Evolutionary conservation across 305 asterid species (phyloP), one percentile per base, ranked within the genome.

Genomic region (Ajuga reptans): DNA sequence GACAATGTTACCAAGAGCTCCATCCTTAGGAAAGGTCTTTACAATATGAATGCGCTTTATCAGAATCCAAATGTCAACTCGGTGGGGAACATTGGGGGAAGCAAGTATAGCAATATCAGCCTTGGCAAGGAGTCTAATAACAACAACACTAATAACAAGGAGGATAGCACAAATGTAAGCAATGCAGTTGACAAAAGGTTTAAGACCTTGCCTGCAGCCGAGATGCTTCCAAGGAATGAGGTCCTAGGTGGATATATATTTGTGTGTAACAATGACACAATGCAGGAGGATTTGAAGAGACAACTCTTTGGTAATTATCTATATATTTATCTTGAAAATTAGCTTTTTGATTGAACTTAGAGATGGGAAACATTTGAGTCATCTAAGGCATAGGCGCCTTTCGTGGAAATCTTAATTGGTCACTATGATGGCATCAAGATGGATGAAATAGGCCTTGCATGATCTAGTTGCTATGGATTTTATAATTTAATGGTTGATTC

Each of bases 281-380:
- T 93, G 98, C 96, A 88, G 77, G 98, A 93, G 78, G 98, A 93
- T 83, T 65, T 93, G 78, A 93, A 90, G 85, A 78, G 97, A 37
- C 97, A 84, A 12, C 86, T 93, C 12, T 93, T 93, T 73, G 98
- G 98, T 93, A 88, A 79, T 56, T 9, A 9, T 69, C 47, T 60
- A 10, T 16, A 74, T 51, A 27, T 17, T 46, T 24, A 31, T 45
- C 37, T 46, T 33, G 50, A 27, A 45, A 31, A 21, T 15, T 54
- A 47, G 49, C 68, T 61, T 14, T 4, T 27, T 14, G 47, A 17
- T 17, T 59, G 52, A n/a, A 10, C 68, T 41, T 55, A 36, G 42
- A 7, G 11, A 36, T 9, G 42, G 5, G 10, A 36, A 8, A 9
- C 10, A 39, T 7, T 39, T 7, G 11, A 39, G 11, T 39, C 10